Evolutionary conservation across 2,329 filamentous ascomycete genomes (phyloP), one percentile per base, ranked within the genome.

Genomic region (Pestalotiopsis sp.): DNA sequence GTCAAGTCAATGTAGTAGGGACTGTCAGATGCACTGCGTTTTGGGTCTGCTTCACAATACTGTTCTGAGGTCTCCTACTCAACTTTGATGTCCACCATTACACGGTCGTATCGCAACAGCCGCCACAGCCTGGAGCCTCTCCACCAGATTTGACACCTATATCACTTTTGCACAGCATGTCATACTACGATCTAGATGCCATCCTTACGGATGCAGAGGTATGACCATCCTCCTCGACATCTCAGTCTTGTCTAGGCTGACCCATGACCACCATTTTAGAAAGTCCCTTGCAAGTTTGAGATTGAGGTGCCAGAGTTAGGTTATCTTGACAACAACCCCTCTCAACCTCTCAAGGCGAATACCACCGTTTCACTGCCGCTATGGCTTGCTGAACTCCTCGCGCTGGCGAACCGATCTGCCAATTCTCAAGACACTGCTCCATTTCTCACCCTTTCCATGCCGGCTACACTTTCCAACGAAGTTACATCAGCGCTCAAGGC

Each of bases 221-320:
- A 84, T 63, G 36, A 4, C 20, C 11, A 7, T 14, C 4, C 45
- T 5, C 31, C 17, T 14, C 36, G 11, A 3, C 11, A 4, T 25
- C 49, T 12, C 67, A 39, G 65, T 66, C 69, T 65, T 66, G 27
- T 63, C 72, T 41, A 72, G 55, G 52, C 13, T 59, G 17, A 62
- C 27, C 7, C 59, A 6, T 38, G 17, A 13, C 23, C 27, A 31
- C 59, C 2, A 20, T 36, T 62, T 39, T 74, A 97, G 91, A 98
- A 98, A 92, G 89, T 98, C 39, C 95, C 96, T 55, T 97, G 95
- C 84, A 97, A 93, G 65, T 98, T 98, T 82, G 93, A 97, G 77
- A 88, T 98, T 76, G 92, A 95, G 69, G 91, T 97, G 39, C 92
- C 94, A 23, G 91, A 93, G 68, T 88, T 98, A 60, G 95, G 95